A percentile compares a stretch with the other conserved stretches of the same genome.
Evolutionary conservation across 495 filamentous ascomycete genomes (phyloP).

Genomic region (Rostrohypoxylon terebratum): DNA sequence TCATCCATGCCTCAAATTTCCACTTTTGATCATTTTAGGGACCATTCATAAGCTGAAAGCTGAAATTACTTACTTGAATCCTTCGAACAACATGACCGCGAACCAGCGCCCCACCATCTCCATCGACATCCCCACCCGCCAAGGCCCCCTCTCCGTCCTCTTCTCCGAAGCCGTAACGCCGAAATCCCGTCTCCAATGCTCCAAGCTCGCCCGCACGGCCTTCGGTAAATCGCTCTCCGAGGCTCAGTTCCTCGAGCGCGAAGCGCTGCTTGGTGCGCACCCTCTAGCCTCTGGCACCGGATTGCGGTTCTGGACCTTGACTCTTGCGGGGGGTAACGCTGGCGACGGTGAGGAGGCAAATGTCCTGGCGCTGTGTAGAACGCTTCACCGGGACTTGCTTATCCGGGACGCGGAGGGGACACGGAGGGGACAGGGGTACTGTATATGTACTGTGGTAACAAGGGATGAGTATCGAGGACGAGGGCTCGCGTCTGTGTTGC

Average conservation of each 20-base stretch:
- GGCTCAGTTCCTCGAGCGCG: constrained; percentile 23
- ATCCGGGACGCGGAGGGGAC: constrained; percentile 13
- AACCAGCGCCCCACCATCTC: neutral
- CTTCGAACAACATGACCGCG: neutral
- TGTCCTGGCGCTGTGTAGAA: constrained; percentile 38
- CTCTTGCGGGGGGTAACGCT: neutral
- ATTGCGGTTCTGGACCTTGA: constrained; percentile 38
- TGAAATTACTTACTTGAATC: neutral
- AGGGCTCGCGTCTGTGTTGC: constrained; percentile 38
- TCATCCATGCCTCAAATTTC: neutral
- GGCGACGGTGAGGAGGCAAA: constrained; percentile 12
- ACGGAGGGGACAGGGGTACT: constrained; percentile 39
- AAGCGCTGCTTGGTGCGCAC: constrained; percentile 1
- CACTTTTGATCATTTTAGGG: neutral
- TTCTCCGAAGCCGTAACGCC: constrained; percentile 37
- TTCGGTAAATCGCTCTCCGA: constrained; percentile 31
- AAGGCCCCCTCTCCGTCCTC: constrained; percentile 1
- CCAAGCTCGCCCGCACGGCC: constrained; percentile 32
- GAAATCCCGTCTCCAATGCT: constrained; percentile 13
- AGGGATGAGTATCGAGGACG: constrained; percentile 32
- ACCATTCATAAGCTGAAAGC: neutral
- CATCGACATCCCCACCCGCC: neutral
- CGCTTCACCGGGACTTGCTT: constrained; percentile 38
- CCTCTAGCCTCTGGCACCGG: constrained; percentile 23
- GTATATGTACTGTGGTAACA: constrained; percentile 41